These are phyloP conservation scores for Acorus calamus DNA, from an alignment of 106 monocot species.

Conservation along the genomic window DNA sequence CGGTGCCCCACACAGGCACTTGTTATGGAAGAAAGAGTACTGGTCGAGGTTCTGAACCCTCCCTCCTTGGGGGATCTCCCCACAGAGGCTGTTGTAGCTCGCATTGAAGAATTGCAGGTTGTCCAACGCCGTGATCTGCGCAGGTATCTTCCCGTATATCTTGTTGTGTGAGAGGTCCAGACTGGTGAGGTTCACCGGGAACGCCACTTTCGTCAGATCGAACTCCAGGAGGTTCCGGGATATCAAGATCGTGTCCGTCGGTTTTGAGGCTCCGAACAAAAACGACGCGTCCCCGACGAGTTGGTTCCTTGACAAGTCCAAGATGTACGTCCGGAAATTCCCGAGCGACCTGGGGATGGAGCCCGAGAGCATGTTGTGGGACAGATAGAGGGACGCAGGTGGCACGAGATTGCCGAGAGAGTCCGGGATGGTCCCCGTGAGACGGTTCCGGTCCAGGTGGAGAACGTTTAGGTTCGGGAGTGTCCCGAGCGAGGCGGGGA, in stretches of 20 bases:
- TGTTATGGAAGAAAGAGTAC: neutral
- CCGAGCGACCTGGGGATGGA: slow-evolving; percentile 14
- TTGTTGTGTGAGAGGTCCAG: slow-evolving; percentile 27
- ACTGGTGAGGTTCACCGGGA: slow-evolving; percentile 5
- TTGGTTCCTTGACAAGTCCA: neutral
- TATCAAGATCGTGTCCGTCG: neutral
- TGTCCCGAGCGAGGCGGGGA: slow-evolving; percentile 29
- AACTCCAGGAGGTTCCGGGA: slow-evolving; percentile 23
- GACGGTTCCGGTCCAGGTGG: slow-evolving; percentile 31
- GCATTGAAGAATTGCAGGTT: slow-evolving; percentile 17
- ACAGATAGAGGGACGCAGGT: slow-evolving; percentile 4
- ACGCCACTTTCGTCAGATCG: slow-evolving; percentile 24
- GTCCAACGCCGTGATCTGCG: slow-evolving; percentile 10
- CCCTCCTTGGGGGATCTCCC: slow-evolving; percentile 4
- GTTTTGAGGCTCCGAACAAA: neutral
- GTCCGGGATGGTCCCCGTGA: slow-evolving; percentile 31
- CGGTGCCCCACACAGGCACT: slow-evolving; percentile 10
- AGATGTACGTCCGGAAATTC: neutral
- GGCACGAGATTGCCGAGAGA: slow-evolving; percentile 8
- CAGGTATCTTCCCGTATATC: slow-evolving; percentile 30
- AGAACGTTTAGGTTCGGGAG: slow-evolving; percentile 17
- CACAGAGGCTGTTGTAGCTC: slow-evolving; percentile 13
- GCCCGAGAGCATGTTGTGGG: slow-evolving; percentile 24
- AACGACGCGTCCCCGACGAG: neutral
- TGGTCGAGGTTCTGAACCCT: neutral